Base-by-base conservation (phyloP, 805 yeast genomes). In the Wickerhamomyces kurtzmanii region DNA sequence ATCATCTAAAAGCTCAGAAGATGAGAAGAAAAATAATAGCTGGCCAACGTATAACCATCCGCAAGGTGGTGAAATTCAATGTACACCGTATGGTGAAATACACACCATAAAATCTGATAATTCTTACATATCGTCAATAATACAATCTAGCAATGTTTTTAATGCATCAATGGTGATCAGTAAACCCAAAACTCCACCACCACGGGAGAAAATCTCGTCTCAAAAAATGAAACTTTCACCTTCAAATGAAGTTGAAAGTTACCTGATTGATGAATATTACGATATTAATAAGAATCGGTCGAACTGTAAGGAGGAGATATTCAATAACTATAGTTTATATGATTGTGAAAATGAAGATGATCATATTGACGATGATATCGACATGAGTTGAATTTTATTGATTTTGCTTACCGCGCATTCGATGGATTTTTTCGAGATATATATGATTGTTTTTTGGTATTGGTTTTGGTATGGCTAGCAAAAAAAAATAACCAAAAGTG, bases 241-340 rank as follows among this genome's bases (percentile, higher is more conserved):
- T 8, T 35, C 45, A 2, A 31, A 21, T 3, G 52, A 47, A 18
- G 39, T 31, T 5, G 52, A 47, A 22, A 28, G 30, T 5, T 47
- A 47, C 24, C 43, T 47, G 47, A 16, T 45, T 20, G 52, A 45
- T 20, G 52, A 51, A 0, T 47, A 46, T 23, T 34, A 38, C 8
- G 20, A 24, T 17, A 9, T n/a, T 4, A 46, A 46, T 23, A 38
- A 34, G 23, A 43, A 47, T 21, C 43, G 42, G 19, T 26, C 35
- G 14, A 28, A 31, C 3, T 45, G 43, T 14, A 33, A 36, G n/a
- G 51, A 46, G 15, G 42, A 39, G 16, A 45, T 46, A 11, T 6
- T 42, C 12, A 40, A 37, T 19, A 45, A 45, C 26, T 46, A 46
- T 19, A 37, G 39, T 8, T 28, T 46, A 8, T 46, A 46, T 18